These are phyloP conservation scores for Salisapilia sapeloensis DNA, from an alignment of 352 stramenopile species.

Conservation along the genomic window DNA sequence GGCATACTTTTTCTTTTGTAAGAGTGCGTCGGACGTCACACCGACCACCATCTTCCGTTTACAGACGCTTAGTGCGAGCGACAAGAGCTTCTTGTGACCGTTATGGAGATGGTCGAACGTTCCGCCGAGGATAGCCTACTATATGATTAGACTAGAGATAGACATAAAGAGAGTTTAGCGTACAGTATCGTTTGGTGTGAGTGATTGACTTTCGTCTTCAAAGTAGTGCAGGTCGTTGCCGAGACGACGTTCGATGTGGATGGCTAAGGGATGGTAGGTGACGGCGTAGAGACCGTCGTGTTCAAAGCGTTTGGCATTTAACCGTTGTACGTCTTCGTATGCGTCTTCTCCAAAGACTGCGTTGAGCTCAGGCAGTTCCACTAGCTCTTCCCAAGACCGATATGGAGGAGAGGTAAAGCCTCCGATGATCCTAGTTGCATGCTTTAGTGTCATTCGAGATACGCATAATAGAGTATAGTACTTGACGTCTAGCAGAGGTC, in stretches of 20 bases:
- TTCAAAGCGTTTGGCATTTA: conserved; percentile 48
- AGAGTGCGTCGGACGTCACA: conserved; percentile 65
- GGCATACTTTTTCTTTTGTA: conserved; percentile 55
- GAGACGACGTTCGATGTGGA: conserved; percentile 27
- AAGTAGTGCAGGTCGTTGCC: conserved; percentile 46
- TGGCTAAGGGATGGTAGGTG: conserved; percentile 42
- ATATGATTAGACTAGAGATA: not conserved
- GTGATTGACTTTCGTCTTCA: conserved; percentile 37
- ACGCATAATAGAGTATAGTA: conserved; percentile 5
- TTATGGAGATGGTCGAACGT: conserved; percentile 87
- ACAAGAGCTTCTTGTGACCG: conserved; percentile 83
- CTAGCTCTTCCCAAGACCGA: conserved; percentile 36
- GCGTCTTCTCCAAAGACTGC: conserved; percentile 46
- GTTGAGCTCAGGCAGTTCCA: conserved; percentile 43
- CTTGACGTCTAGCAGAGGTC: conserved; percentile 46
- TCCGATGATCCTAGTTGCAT: conserved; percentile 32
- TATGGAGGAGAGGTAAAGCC: conserved; percentile 6
- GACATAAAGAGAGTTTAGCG: conserved; percentile 1
- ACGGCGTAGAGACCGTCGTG: conserved; percentile 31
- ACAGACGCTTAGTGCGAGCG: conserved; percentile 46
- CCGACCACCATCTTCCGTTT: conserved; percentile 36
- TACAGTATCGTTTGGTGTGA: conserved; percentile 31
- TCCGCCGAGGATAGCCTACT: conserved; percentile 45
- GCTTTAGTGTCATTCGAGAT: not conserved
- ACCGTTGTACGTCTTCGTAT: conserved; percentile 33